Base-by-base conservation (phyloP, 176 grass and related monocot genomes). In the Typha latifolia region DNA sequence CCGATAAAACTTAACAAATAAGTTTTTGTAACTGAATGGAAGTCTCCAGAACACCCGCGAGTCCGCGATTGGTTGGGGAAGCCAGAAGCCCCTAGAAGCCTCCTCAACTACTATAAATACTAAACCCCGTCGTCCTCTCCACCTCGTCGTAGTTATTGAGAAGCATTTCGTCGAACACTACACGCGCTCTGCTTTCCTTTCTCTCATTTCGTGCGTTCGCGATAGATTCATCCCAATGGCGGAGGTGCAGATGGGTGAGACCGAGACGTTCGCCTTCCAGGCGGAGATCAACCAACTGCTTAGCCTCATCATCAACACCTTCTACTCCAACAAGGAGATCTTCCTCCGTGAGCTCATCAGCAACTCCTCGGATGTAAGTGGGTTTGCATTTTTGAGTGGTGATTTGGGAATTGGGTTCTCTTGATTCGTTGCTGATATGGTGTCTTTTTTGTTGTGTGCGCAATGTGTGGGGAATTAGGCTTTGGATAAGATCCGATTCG, bases 251-350 rank as follows among this genome's bases (percentile, higher is more conserved):
- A 86, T 82, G 74, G 52, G 49, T 49, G 85, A 89, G 77, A 32
- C 69, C 32, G 86, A 89, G 81, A 89, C 86, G 0, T 89, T 84
- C 47, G 78, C 77, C 15, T 84, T 88, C 77, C 81, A 88, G 74
- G 81, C 80, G 3, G 85, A 88, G 81, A 84, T 84, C 64, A 88
- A 88, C 69, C 80, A 88, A 69, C 78, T 81, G 20, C 81, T 88
- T 48, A 81, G 69, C 5, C 73, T 88, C 66, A 84, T 84, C 69
- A 88, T 84, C 77, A 88, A 84, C 77, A 88, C 80, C 34, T 83
- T 80, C 72, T 88, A 89, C 86, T 81, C 86, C 61, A 89, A 84
- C 74, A 90, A 85, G 78, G 79, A 90, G 77, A 85, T 90, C 79
- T 90, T 85, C 63, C 82, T 90, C 20, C 50, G 78, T 1, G 86